Evolutionary conservation across 495 filamentous ascomycete species (phyloP).

Genomic region (Penicillium antarcticum): DNA sequence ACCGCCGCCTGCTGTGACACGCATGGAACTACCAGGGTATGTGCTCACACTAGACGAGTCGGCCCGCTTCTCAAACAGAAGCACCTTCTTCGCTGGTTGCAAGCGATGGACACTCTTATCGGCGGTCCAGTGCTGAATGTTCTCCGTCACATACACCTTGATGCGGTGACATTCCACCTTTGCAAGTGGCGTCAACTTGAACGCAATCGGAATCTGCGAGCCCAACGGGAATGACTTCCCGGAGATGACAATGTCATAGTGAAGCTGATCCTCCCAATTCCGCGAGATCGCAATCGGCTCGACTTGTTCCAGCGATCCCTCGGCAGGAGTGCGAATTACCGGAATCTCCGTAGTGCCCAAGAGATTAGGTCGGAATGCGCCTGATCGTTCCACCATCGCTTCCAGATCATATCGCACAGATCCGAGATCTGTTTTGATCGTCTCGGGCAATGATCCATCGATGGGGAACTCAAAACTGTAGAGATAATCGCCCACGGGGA

Average conservation of each 20-base stretch:
- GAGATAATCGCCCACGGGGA: slow-evolving; percentile 85
- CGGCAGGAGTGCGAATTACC: slow-evolving; percentile 83
- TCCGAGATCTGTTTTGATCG: slow-evolving; percentile 84
- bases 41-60: slow-evolving; percentile 74
- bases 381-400: slow-evolving; percentile 81
- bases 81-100: slow-evolving; percentile 78
- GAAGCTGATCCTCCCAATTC: slow-evolving; percentile 96
- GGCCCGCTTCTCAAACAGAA: slow-evolving; percentile 86
- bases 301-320: slow-evolving; percentile 87
- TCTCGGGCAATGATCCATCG: slow-evolving; percentile 88
- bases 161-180: slow-evolving; percentile 97
- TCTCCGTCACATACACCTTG: slow-evolving; percentile 93
- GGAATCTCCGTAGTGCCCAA: slow-evolving; percentile 79
- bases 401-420: slow-evolving; percentile 88
- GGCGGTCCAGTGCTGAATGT: slow-evolving; percentile 86
- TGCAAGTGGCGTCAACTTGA: slow-evolving; percentile 92
- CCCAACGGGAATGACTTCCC: slow-evolving; percentile 97
- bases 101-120: slow-evolving; percentile 86
- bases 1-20: slow-evolving; percentile 79
- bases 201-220: slow-evolving; percentile 89
- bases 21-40: slow-evolving; percentile 76
- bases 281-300: slow-evolving; percentile 97
- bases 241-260: slow-evolving; percentile 98
- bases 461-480: slow-evolving; percentile 95
- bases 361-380: slow-evolving; percentile 89